phyloP scores from a whole-genome alignment of 148 eudicot species.

The Chenopodium album region DNA sequence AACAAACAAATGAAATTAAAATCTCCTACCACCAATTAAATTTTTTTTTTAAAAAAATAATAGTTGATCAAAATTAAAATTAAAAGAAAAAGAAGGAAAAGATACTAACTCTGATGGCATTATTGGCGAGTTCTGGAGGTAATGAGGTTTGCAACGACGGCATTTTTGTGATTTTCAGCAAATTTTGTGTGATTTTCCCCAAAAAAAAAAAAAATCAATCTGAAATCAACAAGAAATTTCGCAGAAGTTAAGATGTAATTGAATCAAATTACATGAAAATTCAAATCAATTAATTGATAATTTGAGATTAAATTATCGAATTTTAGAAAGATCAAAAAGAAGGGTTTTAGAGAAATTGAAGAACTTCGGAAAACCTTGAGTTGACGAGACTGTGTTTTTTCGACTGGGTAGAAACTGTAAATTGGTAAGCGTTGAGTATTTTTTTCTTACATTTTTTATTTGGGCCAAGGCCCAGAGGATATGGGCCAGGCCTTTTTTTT shows the following conservation, averaged over 20 bases:
- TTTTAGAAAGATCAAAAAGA: background rate
- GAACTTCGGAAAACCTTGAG: background rate
- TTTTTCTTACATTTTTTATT: background rate
- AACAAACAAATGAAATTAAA: background rate
- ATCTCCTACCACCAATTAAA: background rate
- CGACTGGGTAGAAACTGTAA: background rate
- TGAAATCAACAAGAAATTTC: background rate
- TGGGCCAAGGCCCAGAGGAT: background rate
- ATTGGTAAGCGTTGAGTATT: too few relatives aligned
- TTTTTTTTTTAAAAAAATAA: too few relatives aligned
- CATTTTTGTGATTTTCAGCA: constrained; percentile 29
- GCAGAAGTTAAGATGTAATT: background rate
- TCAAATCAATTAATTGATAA: background rate
- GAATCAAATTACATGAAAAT: background rate
- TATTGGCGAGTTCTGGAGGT: constrained; percentile 85
- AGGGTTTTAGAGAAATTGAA: background rate
- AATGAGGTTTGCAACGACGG: constrained; percentile 38
- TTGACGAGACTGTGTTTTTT: background rate
- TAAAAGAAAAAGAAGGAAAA: background rate
- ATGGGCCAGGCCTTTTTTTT: too few relatives aligned
- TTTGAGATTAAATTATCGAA: background rate
- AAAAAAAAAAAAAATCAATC: background rate
- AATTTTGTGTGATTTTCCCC: background rate
- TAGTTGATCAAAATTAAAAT: background rate
- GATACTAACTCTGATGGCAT: constrained; percentile 62